phyloP scores from a whole-genome alignment of 2,329 filamentous ascomycete species.

The Diplodia corticola region DNA sequence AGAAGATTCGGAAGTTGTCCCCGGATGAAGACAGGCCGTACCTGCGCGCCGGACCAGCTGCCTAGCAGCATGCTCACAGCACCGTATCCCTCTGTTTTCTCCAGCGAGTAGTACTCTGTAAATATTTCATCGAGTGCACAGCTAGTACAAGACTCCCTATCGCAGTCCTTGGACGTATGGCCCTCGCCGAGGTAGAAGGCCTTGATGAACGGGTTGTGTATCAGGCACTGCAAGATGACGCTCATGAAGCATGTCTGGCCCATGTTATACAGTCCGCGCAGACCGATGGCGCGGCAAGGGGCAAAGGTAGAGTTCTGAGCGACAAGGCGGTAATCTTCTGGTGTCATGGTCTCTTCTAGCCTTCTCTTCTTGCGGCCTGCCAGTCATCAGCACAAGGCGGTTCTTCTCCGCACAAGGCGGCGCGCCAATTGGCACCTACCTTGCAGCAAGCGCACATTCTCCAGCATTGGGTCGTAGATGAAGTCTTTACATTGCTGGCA shows the following conservation, averaged over 20 bases:
- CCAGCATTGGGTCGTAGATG: conserved; percentile 78
- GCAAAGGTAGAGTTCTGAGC: conserved; percentile 74
- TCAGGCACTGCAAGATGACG: conserved; percentile 87
- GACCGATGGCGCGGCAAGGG: conserved; percentile 81
- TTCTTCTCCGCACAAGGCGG: too few relatives aligned
- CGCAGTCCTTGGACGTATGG: conserved; percentile 76
- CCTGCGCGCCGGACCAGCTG: conserved; percentile 80
- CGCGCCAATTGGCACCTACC: conserved; percentile 48
- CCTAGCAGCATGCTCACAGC: conserved; percentile 85
- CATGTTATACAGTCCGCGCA: conserved; percentile 93
- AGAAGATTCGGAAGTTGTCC: neutral
- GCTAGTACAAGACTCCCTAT: conserved; percentile 56
- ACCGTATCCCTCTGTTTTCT: conserved; percentile 85
- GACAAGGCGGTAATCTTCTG: conserved; percentile 74
- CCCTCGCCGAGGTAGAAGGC: conserved; percentile 92
- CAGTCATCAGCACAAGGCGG: neutral
- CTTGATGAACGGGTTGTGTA: conserved; percentile 88
- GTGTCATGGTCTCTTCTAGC: conserved; percentile 63
- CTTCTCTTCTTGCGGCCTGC: conserved; percentile 66
- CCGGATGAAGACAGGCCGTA: conserved; percentile 44
- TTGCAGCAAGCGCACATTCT: conserved; percentile 71
- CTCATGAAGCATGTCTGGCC: conserved; percentile 99
- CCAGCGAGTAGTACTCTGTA: conserved; percentile 64
- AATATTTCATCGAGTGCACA: conserved; percentile 65
- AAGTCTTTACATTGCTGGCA: conserved; percentile 82